Evolutionary conservation across 768 basidiomycete genomes (phyloP).

Genomic region (Pleurotus sapidus): DNA sequence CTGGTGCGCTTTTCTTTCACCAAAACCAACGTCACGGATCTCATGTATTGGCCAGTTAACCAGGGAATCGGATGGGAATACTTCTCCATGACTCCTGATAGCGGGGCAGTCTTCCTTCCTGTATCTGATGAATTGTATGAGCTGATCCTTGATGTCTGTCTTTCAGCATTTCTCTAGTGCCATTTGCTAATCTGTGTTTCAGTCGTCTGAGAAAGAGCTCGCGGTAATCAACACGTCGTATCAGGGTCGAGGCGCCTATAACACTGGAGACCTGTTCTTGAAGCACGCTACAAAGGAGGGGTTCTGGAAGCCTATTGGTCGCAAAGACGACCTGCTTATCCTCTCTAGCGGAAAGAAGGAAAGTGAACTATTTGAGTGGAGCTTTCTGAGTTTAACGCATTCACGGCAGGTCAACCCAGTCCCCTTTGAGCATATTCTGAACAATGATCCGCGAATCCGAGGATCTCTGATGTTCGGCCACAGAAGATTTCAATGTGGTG

Average conservation of each 20-base stretch:
- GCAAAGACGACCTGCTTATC: neutral
- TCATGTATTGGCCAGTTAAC: neutral
- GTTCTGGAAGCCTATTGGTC: conserved; percentile 13
- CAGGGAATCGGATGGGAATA: conserved; percentile 4
- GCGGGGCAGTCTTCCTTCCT: neutral
- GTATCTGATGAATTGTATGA: neutral
- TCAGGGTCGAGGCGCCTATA: conserved; percentile 11
- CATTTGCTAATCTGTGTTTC: neutral
- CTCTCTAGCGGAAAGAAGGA: conserved; percentile 9
- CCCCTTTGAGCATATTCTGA: conserved; percentile 13
- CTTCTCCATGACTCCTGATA: neutral
- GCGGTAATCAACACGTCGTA: neutral
- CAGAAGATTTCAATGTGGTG: conserved; percentile 22
- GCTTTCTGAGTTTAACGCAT: neutral
- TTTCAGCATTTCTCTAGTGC: neutral
- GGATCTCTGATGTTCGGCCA: conserved; percentile 28
- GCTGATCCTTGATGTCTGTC: neutral
- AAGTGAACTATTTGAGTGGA: too few relatives aligned
- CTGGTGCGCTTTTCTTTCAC: neutral
- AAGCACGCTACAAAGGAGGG: conserved; percentile 20
- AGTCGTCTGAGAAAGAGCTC: neutral
- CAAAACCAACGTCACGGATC: too few relatives aligned
- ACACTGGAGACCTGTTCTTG: conserved; percentile 19
- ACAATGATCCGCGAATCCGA: conserved; percentile 15
- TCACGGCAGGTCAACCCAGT: neutral